Evolutionary conservation across 129 eudicot genomes (phyloP).

Genomic region (Dittrichia graveolens): DNA sequence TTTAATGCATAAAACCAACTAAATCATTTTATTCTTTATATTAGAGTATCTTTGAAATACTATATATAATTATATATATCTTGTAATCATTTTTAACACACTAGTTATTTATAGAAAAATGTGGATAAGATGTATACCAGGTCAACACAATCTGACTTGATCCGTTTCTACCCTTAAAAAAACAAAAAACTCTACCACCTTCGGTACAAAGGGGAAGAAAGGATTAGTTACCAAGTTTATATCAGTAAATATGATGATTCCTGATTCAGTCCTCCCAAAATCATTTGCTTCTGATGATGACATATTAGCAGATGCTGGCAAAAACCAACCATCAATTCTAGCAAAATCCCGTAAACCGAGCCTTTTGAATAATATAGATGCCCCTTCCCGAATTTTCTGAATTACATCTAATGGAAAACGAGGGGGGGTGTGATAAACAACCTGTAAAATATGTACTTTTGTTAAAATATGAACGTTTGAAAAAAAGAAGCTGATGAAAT

Average conservation of each 20-base stretch:
- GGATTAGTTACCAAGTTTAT: conserved; percentile 65
- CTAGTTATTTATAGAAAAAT: too few relatives aligned
- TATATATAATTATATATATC: too few relatives aligned
- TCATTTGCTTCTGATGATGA: conserved; percentile 44
- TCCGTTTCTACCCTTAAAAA: too few relatives aligned
- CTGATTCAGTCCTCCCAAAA: conserved; percentile 66
- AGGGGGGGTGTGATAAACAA: conserved; percentile 95
- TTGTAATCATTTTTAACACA: too few relatives aligned
- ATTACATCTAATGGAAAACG: conserved; percentile 78
- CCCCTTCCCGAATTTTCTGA: conserved; percentile 70
- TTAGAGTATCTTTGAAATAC: too few relatives aligned
- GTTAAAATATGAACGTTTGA: neutral
- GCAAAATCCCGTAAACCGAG: conserved; percentile 94
- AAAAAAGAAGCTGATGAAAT: neutral
- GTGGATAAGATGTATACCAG: too few relatives aligned
- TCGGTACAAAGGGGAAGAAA: too few relatives aligned
- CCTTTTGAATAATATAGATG: conserved; percentile 66
- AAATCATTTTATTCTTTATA: too few relatives aligned
- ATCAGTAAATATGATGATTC: conserved; percentile 76
- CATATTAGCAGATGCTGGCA: conserved; percentile 55
- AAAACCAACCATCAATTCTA: conserved; percentile 94
- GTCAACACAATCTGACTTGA: too few relatives aligned
- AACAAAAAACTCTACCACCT: too few relatives aligned
- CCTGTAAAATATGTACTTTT: conserved; percentile 42
- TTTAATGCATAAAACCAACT: too few relatives aligned